Evolutionary conservation across 139 green algal genomes (phyloP).

Genomic region (Desmodesmus armatus): DNA sequence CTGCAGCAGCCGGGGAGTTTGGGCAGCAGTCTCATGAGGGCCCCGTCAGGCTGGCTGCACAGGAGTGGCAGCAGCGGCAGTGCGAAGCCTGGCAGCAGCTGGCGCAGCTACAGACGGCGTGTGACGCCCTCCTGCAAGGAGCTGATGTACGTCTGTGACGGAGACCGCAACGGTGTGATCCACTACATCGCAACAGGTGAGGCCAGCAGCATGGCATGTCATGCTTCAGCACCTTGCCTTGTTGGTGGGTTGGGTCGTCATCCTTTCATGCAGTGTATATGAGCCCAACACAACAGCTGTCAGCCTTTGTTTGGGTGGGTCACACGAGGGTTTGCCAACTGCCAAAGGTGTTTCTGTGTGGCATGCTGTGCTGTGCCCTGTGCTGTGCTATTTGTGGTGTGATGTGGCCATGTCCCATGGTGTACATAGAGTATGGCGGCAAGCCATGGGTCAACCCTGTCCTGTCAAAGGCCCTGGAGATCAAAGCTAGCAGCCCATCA

Average conservation of each 20-base stretch:
- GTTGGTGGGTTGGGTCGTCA: too few relatives aligned
- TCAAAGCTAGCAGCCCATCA: constrained; percentile 73
- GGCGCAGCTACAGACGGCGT: constrained; percentile 35
- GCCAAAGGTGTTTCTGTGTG: constrained; percentile 28
- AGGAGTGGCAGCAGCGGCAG: neutral
- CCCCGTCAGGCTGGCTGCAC: neutral
- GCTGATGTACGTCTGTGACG: constrained; percentile 84
- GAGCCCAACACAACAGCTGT: too few relatives aligned
- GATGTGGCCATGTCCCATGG: too few relatives aligned
- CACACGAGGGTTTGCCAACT: too few relatives aligned
- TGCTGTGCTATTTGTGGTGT: constrained; percentile 24
- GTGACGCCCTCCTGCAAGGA: constrained; percentile 56
- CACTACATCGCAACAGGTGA: constrained; percentile 64
- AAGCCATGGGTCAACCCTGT: constrained; percentile 87
- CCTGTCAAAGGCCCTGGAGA: constrained; percentile 64
- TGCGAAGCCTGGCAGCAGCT: neutral
- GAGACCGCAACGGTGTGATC: constrained; percentile 80
- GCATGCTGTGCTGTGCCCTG: neutral
- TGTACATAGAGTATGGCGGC: constrained; percentile 57
- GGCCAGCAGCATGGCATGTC: too few relatives aligned
- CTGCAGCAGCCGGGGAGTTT: too few relatives aligned
- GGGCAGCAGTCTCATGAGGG: neutral
- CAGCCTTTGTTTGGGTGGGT: too few relatives aligned
- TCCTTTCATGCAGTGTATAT: too few relatives aligned
- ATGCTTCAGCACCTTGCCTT: too few relatives aligned